A percentile compares a stretch with the other conserved stretches of the same genome.
Evolutionary conservation across 306 rosid genomes (phyloP).

Genomic region (Ochetophila trinervis): DNA sequence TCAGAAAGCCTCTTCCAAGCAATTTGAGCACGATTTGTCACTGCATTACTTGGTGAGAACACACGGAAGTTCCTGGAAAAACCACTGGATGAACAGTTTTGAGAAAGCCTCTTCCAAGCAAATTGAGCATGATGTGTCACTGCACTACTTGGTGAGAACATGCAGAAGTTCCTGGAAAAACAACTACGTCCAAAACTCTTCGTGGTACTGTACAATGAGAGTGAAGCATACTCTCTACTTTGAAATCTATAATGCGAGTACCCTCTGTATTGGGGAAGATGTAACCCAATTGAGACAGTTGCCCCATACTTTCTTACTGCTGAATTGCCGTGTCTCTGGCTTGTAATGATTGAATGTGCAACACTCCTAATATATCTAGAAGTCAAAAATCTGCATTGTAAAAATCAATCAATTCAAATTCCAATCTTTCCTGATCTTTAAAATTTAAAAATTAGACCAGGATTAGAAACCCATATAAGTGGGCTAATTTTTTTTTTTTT

Average conservation of each 20-base stretch:
- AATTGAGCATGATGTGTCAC: conserved; percentile 49
- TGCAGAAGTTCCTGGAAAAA: conserved; percentile 41
- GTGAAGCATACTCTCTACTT: conserved; percentile 35
- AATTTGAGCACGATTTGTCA: conserved; percentile 48
- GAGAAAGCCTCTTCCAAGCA: conserved; percentile 65
- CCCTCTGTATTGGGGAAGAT: conserved; percentile 42
- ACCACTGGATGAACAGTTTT: conserved; percentile 46
- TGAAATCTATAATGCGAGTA: conserved; percentile 42
- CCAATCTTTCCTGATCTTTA: not conserved
- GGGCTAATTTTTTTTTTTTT: not conserved
- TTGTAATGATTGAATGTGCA: conserved; percentile 38
- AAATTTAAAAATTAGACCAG: not conserved
- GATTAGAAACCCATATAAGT: not conserved
- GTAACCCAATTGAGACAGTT: conserved; percentile 39
- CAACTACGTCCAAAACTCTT: conserved; percentile 30
- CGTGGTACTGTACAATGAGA: conserved; percentile 35
- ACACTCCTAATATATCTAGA: conserved; percentile 49
- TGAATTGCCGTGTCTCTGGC: conserved; percentile 32
- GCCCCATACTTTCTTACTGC: conserved; percentile 51
- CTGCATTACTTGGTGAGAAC: conserved; percentile 39
- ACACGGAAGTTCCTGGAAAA: conserved; percentile 41
- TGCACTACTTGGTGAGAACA: conserved; percentile 37
- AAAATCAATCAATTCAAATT: conserved; percentile 17
- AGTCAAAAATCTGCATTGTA: conserved; percentile 67
- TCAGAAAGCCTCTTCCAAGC: conserved; percentile 64